Conservation (phyloP, 2,329 filamentous ascomycete species). For the Epichloe scottii region DNA sequence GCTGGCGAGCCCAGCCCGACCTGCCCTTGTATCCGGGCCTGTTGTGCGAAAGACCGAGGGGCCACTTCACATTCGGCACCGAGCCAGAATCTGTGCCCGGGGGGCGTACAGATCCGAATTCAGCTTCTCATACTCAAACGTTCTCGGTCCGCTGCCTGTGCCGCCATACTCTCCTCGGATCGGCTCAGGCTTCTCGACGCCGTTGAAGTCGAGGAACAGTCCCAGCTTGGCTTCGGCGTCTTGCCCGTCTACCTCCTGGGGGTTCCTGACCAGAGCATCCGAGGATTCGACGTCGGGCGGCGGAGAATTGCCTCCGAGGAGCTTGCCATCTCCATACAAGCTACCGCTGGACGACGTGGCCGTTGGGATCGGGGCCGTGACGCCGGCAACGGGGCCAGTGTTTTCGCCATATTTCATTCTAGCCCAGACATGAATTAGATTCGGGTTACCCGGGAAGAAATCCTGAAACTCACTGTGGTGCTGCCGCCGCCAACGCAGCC, state of each 20-base stretch:
- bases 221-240: constrained; percentile 36
- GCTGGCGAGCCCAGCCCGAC: constrained; percentile 42
- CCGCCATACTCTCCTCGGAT: constrained; percentile 37
- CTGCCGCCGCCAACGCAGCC: not conserved
- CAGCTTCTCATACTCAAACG: constrained; percentile 36
- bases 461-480: not conserved
- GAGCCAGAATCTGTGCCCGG: constrained; percentile 39
- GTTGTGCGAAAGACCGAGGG: constrained; percentile 38
- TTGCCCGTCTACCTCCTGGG: constrained; percentile 35
- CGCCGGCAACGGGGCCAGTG: constrained; percentile 27
- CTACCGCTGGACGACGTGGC: constrained; percentile 25
- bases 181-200: constrained; percentile 39
- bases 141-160: constrained; percentile 39
- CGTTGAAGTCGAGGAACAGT: constrained; percentile 39
- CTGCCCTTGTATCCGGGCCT: constrained; percentile 28
- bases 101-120: constrained; percentile 43
- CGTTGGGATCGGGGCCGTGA: constrained; percentile 24
- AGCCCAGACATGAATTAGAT: not conserved
- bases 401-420: constrained; percentile 26
- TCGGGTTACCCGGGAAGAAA: not conserved
- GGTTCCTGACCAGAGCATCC: constrained; percentile 25
- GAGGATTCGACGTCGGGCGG: constrained; percentile 24
- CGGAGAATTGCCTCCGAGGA: constrained; percentile 28
- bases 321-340: constrained; percentile 25
- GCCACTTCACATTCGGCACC: constrained; percentile 38